phyloP scores from a whole-genome alignment of 495 filamentous ascomycete genomes.

The Tirmania nivea region DNA sequence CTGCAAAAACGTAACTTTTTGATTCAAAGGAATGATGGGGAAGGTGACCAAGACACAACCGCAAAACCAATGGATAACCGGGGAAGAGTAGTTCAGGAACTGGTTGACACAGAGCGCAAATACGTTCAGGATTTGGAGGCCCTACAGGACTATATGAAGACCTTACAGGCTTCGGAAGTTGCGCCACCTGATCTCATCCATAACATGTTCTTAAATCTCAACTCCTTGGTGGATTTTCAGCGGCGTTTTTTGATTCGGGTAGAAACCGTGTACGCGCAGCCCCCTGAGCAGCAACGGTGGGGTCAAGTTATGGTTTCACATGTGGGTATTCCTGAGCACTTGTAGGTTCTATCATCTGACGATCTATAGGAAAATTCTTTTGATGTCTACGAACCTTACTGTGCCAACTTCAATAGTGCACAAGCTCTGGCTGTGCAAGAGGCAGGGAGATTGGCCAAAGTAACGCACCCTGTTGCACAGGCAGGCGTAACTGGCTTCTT shows the following conservation, averaged over 20 bases:
- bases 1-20: conserved; percentile 54
- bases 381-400: conserved; percentile 83
- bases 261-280: conserved; percentile 75
- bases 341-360: conserved; percentile 4
- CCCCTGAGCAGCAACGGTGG: conserved; percentile 68
- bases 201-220: conserved; percentile 89
- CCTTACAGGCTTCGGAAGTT: conserved; percentile 63
- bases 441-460: conserved; percentile 10
- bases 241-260: conserved; percentile 83
- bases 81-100: conserved; percentile 69
- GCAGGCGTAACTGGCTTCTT: conserved; percentile 57
- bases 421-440: conserved; percentile 17
- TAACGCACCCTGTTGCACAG: conserved; percentile 17
- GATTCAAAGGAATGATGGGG: conserved; percentile 26
- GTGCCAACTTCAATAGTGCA: conserved; percentile 41
- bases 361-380: conserved; percentile 46
- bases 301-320: conserved; percentile 60
- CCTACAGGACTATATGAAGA: conserved; percentile 77
- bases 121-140: conserved; percentile 98
- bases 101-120: conserved; percentile 84
- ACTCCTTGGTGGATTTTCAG: conserved; percentile 84
- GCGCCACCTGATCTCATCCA: conserved; percentile 80
- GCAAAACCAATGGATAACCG: conserved; percentile 48
- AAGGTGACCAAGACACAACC: conserved; percentile 25
- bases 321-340: conserved; percentile 6